Conservation (phyloP, 1,284 basidiomycete species). For the Moesziomyces sp. region DNA sequence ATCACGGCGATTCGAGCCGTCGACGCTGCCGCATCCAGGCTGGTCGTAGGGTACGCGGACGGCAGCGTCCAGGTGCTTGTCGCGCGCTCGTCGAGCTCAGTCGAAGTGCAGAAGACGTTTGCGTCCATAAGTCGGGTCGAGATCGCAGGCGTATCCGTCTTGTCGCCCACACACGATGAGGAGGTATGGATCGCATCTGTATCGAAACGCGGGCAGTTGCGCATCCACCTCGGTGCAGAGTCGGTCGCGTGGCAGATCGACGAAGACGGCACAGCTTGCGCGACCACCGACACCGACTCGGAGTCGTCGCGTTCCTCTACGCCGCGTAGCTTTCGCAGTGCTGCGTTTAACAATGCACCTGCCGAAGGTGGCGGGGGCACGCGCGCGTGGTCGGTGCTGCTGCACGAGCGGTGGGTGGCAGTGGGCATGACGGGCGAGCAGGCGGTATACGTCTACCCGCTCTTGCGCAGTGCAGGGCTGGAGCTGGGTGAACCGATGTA, state of each 20-base stretch:
- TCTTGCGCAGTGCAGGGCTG: background rate
- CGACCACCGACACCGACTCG: background rate
- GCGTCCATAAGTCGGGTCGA: conserved; percentile 1
- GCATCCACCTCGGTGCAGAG: background rate
- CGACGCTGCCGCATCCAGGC: conserved; percentile 1
- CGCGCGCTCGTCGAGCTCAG: background rate
- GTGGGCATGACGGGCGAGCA: conserved; percentile 26
- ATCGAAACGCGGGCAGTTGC: conserved; percentile 12
- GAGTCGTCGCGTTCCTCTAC: conserved; percentile 14
- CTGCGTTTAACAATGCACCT: conserved; percentile 39
- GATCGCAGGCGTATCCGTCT: conserved; percentile 14
- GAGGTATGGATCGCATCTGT: conserved; percentile 9
- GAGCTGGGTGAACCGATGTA: conserved; percentile 11
- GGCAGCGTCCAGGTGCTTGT: conserved; percentile 19
- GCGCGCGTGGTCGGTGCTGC: conserved; percentile 35
- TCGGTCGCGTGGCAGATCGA: conserved; percentile 1
- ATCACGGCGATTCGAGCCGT: conserved; percentile 19
- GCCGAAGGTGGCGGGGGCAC: background rate
- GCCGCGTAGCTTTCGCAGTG: conserved; percentile 26
- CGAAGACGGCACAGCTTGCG: background rate
- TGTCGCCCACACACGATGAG: background rate
- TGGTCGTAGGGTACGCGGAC: conserved; percentile 34
- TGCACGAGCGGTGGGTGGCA: conserved; percentile 25
- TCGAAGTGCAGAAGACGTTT: background rate
- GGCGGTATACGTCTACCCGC: conserved; percentile 31